Base-by-base conservation (phyloP, 805 yeast genomes). In the Ogataea paraovalis region DNA sequence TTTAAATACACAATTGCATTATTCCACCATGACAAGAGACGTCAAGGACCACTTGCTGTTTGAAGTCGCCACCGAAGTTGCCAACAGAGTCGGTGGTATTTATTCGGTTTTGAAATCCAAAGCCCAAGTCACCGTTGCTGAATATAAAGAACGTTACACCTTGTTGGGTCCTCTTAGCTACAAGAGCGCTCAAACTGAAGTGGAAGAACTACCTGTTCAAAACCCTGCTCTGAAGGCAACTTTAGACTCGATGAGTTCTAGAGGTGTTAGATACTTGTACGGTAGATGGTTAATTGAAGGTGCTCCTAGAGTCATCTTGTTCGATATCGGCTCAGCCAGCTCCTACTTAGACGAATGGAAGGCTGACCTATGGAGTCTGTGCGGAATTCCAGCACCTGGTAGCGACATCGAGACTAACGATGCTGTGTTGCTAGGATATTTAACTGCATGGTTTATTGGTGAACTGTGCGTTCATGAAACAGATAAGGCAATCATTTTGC, bases 251-350 rank as follows among this genome's bases (percentile, higher is more conserved):
- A 92, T 92, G 98, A 69, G 78, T 41, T 75, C 78, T 14, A 75
- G 97, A 42, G 98, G 98, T 27, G 79, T 92, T 54, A 70, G 76
- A 48, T 87, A 85, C 74, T 71, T 90, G 44, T 91, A 92, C 61
- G 98, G 97, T 41, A 78, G 97, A 49, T 92, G 99, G 99, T 78
- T 92, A 58, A 90, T 92, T 58, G 99, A 94, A 65, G 97, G 98
- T 18, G 96, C 98, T 0, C 99, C 99, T 20, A 72, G 96, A 44
- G 98, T 94, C 21, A 71, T 92, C 41, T 72, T 92, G 42, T 94
- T 94, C 59, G 98, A 92, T 64, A 75, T 89, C 50, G 80, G 83
- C 43, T 84, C 96, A 13, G 96, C 92, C 3, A 59, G 69, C 46
- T 71, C 72, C 33, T 78, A 76, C 63, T 72, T 92, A 56, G 85